A percentile compares a stretch with the other conserved stretches of the same genome.
Conservation (phyloP, 2,329 filamentous ascomycete species). For the Sporothrix dimorphospora region DNA sequence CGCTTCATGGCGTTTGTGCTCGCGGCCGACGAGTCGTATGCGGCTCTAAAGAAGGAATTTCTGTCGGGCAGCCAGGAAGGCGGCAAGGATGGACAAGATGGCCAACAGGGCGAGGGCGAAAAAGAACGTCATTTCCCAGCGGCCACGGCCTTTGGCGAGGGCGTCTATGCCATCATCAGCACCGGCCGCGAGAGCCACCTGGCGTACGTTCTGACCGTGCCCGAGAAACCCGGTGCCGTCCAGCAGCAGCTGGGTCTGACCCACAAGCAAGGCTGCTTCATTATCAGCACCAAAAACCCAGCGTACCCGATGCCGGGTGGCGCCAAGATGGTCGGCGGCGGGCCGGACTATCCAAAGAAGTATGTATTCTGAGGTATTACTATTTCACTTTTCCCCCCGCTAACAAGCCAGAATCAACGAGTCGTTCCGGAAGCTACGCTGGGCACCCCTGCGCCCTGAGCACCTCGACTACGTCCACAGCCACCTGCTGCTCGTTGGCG, state of each 20-base stretch:
- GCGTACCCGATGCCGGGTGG: slow-evolving; percentile 64
- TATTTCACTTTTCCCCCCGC: background rate
- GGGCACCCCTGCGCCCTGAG: slow-evolving; percentile 73
- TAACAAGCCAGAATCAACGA: slow-evolving; percentile 30
- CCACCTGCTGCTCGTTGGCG: slow-evolving; percentile 79
- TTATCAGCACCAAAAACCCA: slow-evolving; percentile 81
- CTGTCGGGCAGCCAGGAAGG: slow-evolving; percentile 62
- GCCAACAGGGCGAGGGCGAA: background rate
- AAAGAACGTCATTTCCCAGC: slow-evolving; percentile 62
- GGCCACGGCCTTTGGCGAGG: slow-evolving; percentile 77
- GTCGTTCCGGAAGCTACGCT: slow-evolving; percentile 68
- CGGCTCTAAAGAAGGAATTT: slow-evolving; percentile 73
- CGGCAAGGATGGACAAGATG: slow-evolving; percentile 59
- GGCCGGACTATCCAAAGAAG: slow-evolving; percentile 71
- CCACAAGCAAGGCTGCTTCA: slow-evolving; percentile 71
- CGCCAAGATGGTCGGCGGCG: slow-evolving; percentile 56
- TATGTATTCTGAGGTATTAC: slow-evolving; percentile 44
- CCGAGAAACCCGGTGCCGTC: slow-evolving; percentile 67
- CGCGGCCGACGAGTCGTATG: slow-evolving; percentile 67
- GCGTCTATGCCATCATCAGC: slow-evolving; percentile 79
- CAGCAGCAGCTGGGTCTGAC: slow-evolving; percentile 73
- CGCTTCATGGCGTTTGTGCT: slow-evolving; percentile 83
- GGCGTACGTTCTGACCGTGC: slow-evolving; percentile 78
- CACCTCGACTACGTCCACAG: slow-evolving; percentile 75
- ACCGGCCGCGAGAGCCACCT: slow-evolving; percentile 75